Conservation (phyloP, 2,329 filamentous ascomycete species). For the Venturiaceae sp. region DNA sequence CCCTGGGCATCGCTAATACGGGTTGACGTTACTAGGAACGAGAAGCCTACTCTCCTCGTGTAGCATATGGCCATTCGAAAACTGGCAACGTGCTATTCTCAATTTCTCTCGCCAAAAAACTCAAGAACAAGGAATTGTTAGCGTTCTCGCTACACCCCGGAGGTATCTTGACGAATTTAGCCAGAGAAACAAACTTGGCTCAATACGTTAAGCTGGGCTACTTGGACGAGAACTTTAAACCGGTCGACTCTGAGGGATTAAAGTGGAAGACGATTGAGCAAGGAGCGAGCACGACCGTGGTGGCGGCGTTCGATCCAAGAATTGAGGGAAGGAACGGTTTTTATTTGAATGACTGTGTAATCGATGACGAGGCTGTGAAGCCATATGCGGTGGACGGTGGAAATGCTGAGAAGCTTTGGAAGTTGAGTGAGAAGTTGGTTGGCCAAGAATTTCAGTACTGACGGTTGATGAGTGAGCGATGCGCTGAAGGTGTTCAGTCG, state of each 20-base stretch:
- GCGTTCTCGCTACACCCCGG: constrained; percentile 10
- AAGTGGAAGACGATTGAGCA: background rate
- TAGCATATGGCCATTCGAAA: constrained; percentile 9
- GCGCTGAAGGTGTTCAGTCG: no score
- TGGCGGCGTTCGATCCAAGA: constrained; percentile 9
- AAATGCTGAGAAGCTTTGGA: constrained; percentile 10
- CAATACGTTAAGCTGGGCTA: background rate
- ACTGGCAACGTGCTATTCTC: constrained; percentile 8
- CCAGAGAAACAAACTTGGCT: background rate
- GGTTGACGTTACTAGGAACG: background rate
- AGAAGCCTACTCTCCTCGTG: background rate
- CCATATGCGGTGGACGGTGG: background rate
- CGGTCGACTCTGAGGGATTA: background rate
- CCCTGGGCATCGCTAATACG: no score
- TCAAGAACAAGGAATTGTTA: constrained; percentile 2
- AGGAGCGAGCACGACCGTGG: constrained; percentile 1
- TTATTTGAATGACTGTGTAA: constrained; percentile 3
- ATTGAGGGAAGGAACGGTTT: background rate
- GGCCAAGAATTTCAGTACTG: constrained; percentile 8
- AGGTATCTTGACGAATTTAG: constrained; percentile 3
- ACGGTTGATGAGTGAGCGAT: no score
- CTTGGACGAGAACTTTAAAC: background rate
- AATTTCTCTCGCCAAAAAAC: background rate
- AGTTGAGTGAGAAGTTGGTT: constrained; percentile 10
- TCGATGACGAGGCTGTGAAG: background rate